A percentile compares a stretch with the other conserved stretches of the same genome.
These are phyloP conservation scores for Leishmania amazonensis DNA, from an alignment of 208 protist genomes.

Conservation along the genomic window DNA sequence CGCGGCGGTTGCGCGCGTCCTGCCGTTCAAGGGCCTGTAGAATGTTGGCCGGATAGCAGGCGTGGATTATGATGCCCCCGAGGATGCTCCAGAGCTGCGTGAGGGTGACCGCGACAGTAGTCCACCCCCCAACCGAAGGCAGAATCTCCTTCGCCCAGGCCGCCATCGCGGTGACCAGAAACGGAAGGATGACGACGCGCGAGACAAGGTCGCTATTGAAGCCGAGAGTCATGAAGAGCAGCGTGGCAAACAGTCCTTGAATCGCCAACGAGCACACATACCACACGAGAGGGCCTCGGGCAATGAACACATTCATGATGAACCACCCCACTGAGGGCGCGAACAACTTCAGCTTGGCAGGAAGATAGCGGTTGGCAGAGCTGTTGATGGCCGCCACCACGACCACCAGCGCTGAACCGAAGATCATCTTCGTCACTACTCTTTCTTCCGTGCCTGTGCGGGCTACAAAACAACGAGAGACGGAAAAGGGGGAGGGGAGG, in stretches of 20 bases:
- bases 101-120: constrained; percentile 13
- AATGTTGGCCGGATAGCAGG: constrained; percentile 63
- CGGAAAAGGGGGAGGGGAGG: not conserved
- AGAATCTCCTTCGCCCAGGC: constrained; percentile 22
- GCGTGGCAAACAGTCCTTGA: constrained; percentile 32
- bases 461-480: not conserved
- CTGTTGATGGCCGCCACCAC: constrained; percentile 22
- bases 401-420: not conserved
- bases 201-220: constrained; percentile 26
- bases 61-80: constrained; percentile 47
- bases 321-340: constrained; percentile 39
- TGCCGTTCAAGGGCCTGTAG: constrained; percentile 48
- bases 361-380: constrained; percentile 22
- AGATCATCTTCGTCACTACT: constrained; percentile 6
- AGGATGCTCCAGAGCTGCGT: constrained; percentile 56
- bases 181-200: constrained; percentile 26
- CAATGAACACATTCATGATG: constrained; percentile 35
- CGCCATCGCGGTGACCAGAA: constrained; percentile 17
- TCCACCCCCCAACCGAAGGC: not conserved
- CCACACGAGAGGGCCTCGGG: constrained; percentile 18
- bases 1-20: constrained; percentile 30
- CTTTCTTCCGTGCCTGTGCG: not conserved
- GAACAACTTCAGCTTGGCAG: constrained; percentile 16
- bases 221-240: constrained; percentile 19
- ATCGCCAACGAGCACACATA: constrained; percentile 23